Conservation (phyloP, 345 rosid species). For the Durio zibethinus region DNA sequence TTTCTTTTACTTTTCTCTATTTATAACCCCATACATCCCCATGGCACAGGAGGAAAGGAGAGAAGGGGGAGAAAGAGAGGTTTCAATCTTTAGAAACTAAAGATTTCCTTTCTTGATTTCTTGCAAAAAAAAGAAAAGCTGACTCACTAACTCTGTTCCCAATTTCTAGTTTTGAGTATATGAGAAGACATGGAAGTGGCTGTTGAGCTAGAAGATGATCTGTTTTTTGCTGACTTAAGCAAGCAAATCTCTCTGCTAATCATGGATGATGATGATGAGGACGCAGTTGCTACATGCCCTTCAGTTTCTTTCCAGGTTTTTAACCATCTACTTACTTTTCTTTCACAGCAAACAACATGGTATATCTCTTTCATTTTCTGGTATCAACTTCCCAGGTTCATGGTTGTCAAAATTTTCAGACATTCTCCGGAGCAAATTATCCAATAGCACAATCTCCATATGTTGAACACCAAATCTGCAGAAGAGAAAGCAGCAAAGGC, state of each 20-base stretch:
- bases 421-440: constrained; percentile 38
- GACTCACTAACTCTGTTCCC: background rate
- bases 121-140: background rate
- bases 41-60: background rate
- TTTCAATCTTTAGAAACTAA: background rate
- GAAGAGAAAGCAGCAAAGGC: constrained; percentile 68
- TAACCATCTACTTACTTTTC: background rate
- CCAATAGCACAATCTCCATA: constrained; percentile 44
- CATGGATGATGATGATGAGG: constrained; percentile 76
- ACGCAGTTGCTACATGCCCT: constrained; percentile 44
- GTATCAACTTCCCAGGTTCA: background rate
- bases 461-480: constrained; percentile 40
- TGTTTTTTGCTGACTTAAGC: constrained; percentile 87
- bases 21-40: background rate
- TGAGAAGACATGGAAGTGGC: constrained; percentile 32
- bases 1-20: constrained; percentile 3
- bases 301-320: constrained; percentile 71
- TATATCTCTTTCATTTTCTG: background rate
- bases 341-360: background rate
- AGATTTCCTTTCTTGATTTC: background rate
- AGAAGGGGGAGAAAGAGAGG: background rate
- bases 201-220: constrained; percentile 84
- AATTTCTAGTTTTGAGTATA: background rate
- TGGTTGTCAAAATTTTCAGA: constrained; percentile 32
- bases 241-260: constrained; percentile 88